Base-by-base conservation (phyloP, 768 basidiomycete genomes). In the Suillus sp. region DNA sequence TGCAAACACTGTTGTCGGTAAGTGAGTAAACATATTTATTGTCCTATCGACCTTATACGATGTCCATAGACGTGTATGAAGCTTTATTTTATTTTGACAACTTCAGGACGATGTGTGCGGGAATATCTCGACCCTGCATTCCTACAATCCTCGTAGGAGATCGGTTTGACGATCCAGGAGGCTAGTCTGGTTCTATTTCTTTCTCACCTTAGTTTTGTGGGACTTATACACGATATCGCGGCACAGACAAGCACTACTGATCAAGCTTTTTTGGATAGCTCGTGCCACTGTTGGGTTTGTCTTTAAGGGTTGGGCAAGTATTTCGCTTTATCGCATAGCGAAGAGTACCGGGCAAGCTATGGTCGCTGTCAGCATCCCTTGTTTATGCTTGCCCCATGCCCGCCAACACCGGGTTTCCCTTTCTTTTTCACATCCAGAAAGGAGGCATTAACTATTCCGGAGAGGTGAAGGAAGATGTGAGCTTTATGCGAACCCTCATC, bases 91-190 rank as follows among this genome's bases (percentile, higher is more conserved):
- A 20, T 42, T 7, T 90, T 1, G 95, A 95, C 25, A 91, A 70
- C 95, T 93, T 11, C 80, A 85, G 65, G 85, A 43, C 85, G 85
- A 65, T 43, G 9, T n/a, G 10, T 20, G 20, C 20, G 20, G 42
- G 42, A 43, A 43, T 43, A 3, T 8, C 42, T 20, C 42, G 20
- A 8, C 10, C 9, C 42, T 43, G 42, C 42, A 9, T 43, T 20
- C 42, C 20, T 20, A 3, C 42, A 43, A n/a, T 20, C 20, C 3
- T 20, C 3, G 20, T 20, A 20, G 9, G 9, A 20, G 20, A 10
- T 43, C 42, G 20, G 3, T 43, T 10, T 10, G 9, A 20, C 40
- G 8, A 20, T 18, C 18, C 18, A 42, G 40, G 42, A n/a, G 20
- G 40, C 6, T 43, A 9, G 20, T n/a, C 42, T 43, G 3, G 20